phyloP scores from a whole-genome alignment of 306 rosid species.

The Pterocarpus santalinus region DNA sequence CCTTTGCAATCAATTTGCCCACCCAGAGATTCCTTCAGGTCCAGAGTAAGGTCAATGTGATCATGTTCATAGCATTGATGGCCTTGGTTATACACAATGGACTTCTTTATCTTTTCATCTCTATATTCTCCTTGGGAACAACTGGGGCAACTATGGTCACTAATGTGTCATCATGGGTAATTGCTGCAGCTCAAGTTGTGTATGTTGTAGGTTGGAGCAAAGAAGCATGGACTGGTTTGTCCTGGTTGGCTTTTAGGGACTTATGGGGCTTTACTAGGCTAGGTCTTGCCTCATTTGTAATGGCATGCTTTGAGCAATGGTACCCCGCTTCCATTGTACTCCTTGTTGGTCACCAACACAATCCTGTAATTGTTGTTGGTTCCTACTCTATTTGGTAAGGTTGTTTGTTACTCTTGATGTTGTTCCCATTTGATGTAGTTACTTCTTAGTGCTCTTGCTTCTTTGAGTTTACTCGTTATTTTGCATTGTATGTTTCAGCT shows the following conservation, averaged over 20 bases:
- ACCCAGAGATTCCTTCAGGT: constrained; percentile 66
- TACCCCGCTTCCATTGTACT: constrained; percentile 42
- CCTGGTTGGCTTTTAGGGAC: constrained; percentile 72
- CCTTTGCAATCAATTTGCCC: constrained; percentile 66
- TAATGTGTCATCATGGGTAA: constrained; percentile 61
- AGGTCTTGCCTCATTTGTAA: constrained; percentile 52
- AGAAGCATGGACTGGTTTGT: constrained; percentile 79
- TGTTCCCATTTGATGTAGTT: not conserved
- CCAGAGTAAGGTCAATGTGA: constrained; percentile 72
- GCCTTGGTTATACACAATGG: constrained; percentile 53
- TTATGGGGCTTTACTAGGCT: constrained; percentile 73
- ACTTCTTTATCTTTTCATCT: constrained; percentile 62
- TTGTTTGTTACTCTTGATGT: not conserved
- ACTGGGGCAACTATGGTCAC: constrained; percentile 70
- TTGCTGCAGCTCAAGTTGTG: constrained; percentile 52
- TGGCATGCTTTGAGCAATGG: constrained; percentile 71
- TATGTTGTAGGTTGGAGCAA: constrained; percentile 72
- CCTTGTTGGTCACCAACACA: constrained; percentile 55
- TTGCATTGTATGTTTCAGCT: constrained; percentile 1
- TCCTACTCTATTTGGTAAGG: constrained; percentile 69
- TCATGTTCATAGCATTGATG: constrained; percentile 59
- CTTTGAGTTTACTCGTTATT: not conserved
- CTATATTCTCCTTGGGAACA: constrained; percentile 54
- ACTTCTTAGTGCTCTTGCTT: not conserved
- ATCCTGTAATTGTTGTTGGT: constrained; percentile 61